These are phyloP conservation scores for Syzygium malaccense DNA, from an alignment of 441 rosid species.

Conservation along the genomic window DNA sequence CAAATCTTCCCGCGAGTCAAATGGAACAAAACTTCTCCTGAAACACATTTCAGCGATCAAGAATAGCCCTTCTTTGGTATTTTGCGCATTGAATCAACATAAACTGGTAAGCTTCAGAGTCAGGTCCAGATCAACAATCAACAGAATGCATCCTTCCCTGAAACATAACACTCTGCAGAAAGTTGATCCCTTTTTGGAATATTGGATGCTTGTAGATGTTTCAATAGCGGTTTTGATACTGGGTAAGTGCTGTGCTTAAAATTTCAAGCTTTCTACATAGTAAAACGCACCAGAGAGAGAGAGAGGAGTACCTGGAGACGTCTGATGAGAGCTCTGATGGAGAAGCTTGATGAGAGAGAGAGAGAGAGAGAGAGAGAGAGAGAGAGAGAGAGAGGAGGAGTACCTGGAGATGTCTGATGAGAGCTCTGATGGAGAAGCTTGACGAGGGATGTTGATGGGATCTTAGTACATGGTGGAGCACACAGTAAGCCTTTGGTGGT, in stretches of 20 bases:
- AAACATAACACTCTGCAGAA: not conserved
- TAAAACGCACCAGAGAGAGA: not conserved
- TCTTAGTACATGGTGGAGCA: not conserved
- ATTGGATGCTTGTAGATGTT: not conserved
- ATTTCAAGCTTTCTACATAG: not conserved
- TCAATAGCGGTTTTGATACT: not conserved
- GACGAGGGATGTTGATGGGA: not conserved
- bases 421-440: slow-evolving; percentile 1
- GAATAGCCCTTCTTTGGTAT: not conserved
- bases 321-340: not conserved
- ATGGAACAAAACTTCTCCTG: not conserved
- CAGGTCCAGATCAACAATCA: not conserved
- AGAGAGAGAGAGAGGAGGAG: not conserved
- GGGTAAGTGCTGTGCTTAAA: not conserved
- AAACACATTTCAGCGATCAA: not conserved
- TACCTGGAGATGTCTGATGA: slow-evolving; percentile 9
- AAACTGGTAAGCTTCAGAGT: not conserved
- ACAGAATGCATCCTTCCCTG: not conserved
- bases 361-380: not conserved
- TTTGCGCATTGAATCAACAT: not conserved
- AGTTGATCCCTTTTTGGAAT: not conserved
- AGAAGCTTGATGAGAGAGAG: not conserved
- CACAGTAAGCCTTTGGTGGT: not conserved
- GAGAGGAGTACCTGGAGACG: slow-evolving; percentile 11
- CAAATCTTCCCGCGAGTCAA: not conserved